A percentile compares a stretch with the other conserved stretches of the same genome.
Conservation (phyloP, 2,329 filamentous ascomycete species). For the Cercospora sesami region DNA sequence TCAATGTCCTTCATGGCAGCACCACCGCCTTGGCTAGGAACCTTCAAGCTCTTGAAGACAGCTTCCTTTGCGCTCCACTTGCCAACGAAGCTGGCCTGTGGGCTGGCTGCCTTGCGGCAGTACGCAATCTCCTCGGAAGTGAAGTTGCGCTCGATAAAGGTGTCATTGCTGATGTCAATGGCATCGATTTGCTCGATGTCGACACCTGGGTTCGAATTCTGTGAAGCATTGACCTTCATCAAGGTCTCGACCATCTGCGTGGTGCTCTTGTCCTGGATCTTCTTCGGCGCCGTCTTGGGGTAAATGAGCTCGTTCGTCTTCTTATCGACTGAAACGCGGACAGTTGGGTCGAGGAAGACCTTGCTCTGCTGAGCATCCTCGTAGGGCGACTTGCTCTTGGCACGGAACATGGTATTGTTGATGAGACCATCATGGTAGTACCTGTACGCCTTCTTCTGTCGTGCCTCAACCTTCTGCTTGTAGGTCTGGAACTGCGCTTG, state of each 20-base stretch:
- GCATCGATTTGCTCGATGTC: slow-evolving; percentile 87
- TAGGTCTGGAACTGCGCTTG: slow-evolving; percentile 79
- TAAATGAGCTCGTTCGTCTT: slow-evolving; percentile 79
- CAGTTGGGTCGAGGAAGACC: slow-evolving; percentile 91
- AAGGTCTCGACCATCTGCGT: slow-evolving; percentile 75
- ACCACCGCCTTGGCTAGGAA: slow-evolving; percentile 81
- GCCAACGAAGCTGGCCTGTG: slow-evolving; percentile 88
- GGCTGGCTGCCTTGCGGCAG: slow-evolving; percentile 75
- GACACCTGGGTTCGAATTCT: slow-evolving; percentile 78
- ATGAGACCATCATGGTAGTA: slow-evolving; percentile 98
- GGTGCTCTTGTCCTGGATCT: slow-evolving; percentile 63
- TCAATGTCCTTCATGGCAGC: slow-evolving; percentile 94
- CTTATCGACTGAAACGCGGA: slow-evolving; percentile 80
- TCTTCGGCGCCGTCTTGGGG: slow-evolving; percentile 67
- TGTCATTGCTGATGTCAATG: slow-evolving; percentile 91
- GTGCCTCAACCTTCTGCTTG: slow-evolving; percentile 81
- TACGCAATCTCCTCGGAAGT: slow-evolving; percentile 80
- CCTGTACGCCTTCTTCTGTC: slow-evolving; percentile 98
- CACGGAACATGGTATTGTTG: slow-evolving; percentile 96
- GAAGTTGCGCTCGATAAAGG: slow-evolving; percentile 93
- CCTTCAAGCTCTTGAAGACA: slow-evolving; percentile 94
- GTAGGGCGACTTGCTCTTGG: slow-evolving; percentile 90
- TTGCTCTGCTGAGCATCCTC: slow-evolving; percentile 80
- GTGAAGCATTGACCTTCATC: slow-evolving; percentile 60
- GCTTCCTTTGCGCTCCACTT: slow-evolving; percentile 98